These are phyloP conservation scores for Coccinonectria pachysandricola DNA, from an alignment of 2,329 filamentous ascomycete genomes.

Conservation along the genomic window DNA sequence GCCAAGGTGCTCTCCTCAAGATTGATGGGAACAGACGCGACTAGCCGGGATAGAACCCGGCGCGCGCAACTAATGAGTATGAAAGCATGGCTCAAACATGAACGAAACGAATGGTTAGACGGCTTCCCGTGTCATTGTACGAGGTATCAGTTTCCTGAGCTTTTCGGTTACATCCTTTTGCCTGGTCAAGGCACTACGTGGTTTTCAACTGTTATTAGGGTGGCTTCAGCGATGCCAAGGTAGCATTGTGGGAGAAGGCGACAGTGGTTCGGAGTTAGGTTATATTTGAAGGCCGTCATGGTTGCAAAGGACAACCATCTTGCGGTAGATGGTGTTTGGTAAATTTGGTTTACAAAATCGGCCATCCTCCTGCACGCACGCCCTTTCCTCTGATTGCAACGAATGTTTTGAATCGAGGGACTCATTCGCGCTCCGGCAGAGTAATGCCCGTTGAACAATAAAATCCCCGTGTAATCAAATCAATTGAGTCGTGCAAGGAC, in stretches of 20 bases:
- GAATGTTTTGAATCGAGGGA: no score
- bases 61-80: not conserved
- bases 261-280: slow-evolving; percentile 17
- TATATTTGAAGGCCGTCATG: slow-evolving; percentile 15
- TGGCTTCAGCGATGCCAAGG: not conserved
- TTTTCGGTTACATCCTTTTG: no score
- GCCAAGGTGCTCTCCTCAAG: not conserved
- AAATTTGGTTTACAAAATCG: no score
- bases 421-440: no score
- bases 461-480: no score
- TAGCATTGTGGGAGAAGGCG: not conserved
- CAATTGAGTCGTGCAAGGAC: no score
- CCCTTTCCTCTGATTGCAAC: no score
- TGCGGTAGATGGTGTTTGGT: no score
- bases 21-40: not conserved
- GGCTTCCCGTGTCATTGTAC: slow-evolving; percentile 12
- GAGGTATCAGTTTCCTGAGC: slow-evolving; percentile 21
- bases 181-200: slow-evolving; percentile 7
- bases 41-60: not conserved
- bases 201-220: slow-evolving; percentile 5
- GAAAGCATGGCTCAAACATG: slow-evolving; percentile 1
- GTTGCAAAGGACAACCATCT: no score
- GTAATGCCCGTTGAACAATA: no score
- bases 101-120: slow-evolving; percentile 3
- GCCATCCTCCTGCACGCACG: no score